Evolutionary conservation across 257 asterid genomes (phyloP).

Genomic region (Penstemon davidsonii): DNA sequence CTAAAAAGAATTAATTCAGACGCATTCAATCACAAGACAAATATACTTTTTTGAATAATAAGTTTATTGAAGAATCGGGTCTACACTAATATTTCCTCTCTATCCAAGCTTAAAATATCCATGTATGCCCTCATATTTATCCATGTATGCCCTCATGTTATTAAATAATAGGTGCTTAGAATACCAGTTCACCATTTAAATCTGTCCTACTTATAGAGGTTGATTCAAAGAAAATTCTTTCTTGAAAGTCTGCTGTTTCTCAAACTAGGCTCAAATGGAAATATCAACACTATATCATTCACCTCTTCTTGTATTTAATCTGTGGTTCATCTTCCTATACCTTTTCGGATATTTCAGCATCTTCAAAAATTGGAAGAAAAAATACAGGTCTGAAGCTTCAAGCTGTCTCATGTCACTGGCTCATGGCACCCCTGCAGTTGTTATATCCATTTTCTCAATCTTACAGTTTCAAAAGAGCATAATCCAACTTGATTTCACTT

Average conservation of each 20-base stretch:
- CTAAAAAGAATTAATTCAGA: neutral
- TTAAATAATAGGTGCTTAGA: neutral
- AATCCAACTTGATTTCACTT: conserved; percentile 32
- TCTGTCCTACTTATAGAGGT: conserved; percentile 6
- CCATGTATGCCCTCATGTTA: neutral
- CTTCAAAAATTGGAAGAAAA: conserved; percentile 58
- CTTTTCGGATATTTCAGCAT: conserved; percentile 41
- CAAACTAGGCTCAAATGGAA: conserved; percentile 34
- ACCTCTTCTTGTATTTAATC: conserved; percentile 37
- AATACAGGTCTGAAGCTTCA: conserved; percentile 53
- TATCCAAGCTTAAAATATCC: neutral
- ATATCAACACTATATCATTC: conserved; percentile 34
- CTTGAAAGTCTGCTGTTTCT: conserved; percentile 14
- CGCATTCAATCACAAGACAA: neutral
- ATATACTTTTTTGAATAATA: too few relatives aligned
- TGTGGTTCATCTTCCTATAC: conserved; percentile 50
- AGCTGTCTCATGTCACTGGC: conserved; percentile 69
- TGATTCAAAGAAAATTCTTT: conserved; percentile 5
- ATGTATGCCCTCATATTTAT: neutral
- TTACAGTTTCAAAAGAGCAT: conserved; percentile 27
- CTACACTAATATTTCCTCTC: neutral
- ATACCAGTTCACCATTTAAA: conserved; percentile 4
- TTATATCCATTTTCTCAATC: conserved; percentile 49
- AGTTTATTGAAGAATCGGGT: too few relatives aligned
- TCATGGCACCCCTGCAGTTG: conserved; percentile 60